Evolutionary conservation across 371 early-diverging fungal genomes (phyloP).

Genomic region (Mucor mucedo): DNA sequence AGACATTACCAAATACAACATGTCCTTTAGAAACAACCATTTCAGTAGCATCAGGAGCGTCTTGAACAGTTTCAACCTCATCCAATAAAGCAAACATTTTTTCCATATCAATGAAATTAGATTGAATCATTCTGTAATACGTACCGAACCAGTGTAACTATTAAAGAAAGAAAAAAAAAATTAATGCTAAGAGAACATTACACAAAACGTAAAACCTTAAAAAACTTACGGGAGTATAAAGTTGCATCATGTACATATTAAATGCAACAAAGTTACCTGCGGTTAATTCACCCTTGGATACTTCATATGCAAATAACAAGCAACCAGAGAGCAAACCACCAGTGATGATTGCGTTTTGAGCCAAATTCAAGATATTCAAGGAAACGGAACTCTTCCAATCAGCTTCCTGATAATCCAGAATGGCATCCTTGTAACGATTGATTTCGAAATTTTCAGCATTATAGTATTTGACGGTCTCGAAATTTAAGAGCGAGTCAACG

Average conservation of each 20-base stretch:
- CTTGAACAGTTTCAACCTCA: conserved; percentile 70
- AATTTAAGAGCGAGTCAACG: conserved; percentile 93
- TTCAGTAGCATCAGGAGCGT: conserved; percentile 56
- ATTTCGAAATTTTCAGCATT: conserved; percentile 82
- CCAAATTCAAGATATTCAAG: conserved; percentile 78
- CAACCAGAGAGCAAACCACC: conserved; percentile 77
- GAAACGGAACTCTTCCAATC: conserved; percentile 74
- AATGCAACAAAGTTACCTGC: conserved; percentile 90
- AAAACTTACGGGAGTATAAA: conserved; percentile 69
- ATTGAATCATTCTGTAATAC: conserved; percentile 63
- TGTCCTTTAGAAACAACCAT: conserved; percentile 62
- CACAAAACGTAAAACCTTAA: conserved; percentile 3
- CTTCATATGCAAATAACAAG: conserved; percentile 78
- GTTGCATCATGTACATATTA: conserved; percentile 80
- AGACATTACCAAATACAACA: conserved; percentile 64
- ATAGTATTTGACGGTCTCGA: conserved; percentile 94
- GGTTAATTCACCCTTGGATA: conserved; percentile 70
- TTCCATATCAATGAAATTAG: conserved; percentile 93
- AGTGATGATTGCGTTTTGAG: conserved; percentile 87
- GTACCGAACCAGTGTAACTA: conserved; percentile 46
- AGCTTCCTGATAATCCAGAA: conserved; percentile 81
- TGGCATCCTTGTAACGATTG: conserved; percentile 73
- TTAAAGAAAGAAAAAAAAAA: neutral
- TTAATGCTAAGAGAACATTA: conserved; percentile 3
- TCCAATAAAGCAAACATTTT: conserved; percentile 87